Conservation (phyloP, 805 yeast species). For the Saccharomycopsis selenospora region DNA sequence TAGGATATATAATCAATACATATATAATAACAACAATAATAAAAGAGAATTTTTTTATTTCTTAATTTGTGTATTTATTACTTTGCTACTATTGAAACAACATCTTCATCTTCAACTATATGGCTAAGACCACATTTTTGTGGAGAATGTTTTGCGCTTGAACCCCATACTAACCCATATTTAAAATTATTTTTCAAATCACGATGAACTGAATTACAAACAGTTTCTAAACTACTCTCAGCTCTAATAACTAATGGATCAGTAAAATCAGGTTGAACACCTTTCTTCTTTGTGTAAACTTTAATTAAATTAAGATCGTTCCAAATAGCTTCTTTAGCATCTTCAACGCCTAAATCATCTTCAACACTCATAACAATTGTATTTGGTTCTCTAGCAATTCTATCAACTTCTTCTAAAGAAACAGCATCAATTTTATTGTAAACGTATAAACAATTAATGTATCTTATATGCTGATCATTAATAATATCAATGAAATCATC, state of each 20-base stretch:
- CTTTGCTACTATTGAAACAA: slow-evolving; percentile 83
- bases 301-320: slow-evolving; percentile 55
- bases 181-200: slow-evolving; percentile 89
- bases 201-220: slow-evolving; percentile 87
- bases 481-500: slow-evolving; percentile 91
- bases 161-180: slow-evolving; percentile 95
- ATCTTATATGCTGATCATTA: slow-evolving; percentile 80
- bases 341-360: slow-evolving; percentile 76
- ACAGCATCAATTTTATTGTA: slow-evolving; percentile 96
- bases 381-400: slow-evolving; percentile 86
- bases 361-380: slow-evolving; percentile 94
- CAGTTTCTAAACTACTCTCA: slow-evolving; percentile 71
- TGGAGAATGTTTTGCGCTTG: slow-evolving; percentile 90
- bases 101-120: slow-evolving; percentile 85
- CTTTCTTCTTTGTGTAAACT: slow-evolving; percentile 83
- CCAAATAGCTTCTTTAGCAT: slow-evolving; percentile 91
- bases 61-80: slow-evolving; percentile 30
- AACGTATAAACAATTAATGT: slow-evolving; percentile 85
- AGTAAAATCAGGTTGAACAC: slow-evolving; percentile 66
- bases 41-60: not conserved
- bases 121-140: slow-evolving; percentile 92
- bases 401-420: slow-evolving; percentile 86
- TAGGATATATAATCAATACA: not conserved
- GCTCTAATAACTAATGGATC: slow-evolving; percentile 90
- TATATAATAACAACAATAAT: no score